A percentile compares a stretch with the other conserved stretches of the same genome.
phyloP scores from a whole-genome alignment of 495 filamentous ascomycete species.

The Penicillium arizonense region DNA sequence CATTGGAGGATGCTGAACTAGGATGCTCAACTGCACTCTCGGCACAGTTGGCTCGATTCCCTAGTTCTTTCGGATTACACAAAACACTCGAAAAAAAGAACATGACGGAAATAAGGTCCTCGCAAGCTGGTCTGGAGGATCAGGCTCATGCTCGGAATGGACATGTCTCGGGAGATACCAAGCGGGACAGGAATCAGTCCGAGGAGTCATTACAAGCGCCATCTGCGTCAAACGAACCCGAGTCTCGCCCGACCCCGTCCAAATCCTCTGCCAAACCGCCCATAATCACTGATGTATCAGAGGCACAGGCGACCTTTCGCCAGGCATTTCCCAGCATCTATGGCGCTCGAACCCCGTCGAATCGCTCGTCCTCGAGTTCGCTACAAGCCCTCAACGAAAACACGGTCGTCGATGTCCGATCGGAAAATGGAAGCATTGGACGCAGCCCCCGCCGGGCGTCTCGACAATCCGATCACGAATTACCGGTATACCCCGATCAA shows the following conservation, averaged over 20 bases:
- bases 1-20: slow-evolving; percentile 11
- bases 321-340: slow-evolving; percentile 41
- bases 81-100: slow-evolving; percentile 18
- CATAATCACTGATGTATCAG: slow-evolving; percentile 23
- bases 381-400: slow-evolving; percentile 47
- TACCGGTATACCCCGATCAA: slow-evolving; percentile 54
- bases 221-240: slow-evolving; percentile 20
- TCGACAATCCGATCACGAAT: slow-evolving; percentile 36
- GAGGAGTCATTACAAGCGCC: slow-evolving; percentile 25
- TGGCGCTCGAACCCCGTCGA: slow-evolving; percentile 39
- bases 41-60: slow-evolving; percentile 19
- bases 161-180: slow-evolving; percentile 21
- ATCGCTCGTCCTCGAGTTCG: slow-evolving; percentile 46
- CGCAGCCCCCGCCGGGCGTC: slow-evolving; percentile 29
- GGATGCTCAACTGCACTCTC: slow-evolving; percentile 23
- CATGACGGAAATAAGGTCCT: slow-evolving; percentile 35
- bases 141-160: slow-evolving; percentile 29
- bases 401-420: slow-evolving; percentile 41
- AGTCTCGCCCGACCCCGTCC: slow-evolving; percentile 20
- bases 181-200: slow-evolving; percentile 17
- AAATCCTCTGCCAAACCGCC: slow-evolving; percentile 32
- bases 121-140: slow-evolving; percentile 33
- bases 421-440: slow-evolving; percentile 28
- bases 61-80: slow-evolving; percentile 11
- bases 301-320: slow-evolving; percentile 36